Conservation (phyloP, 345 rosid species). For the Murraya koenigii region DNA sequence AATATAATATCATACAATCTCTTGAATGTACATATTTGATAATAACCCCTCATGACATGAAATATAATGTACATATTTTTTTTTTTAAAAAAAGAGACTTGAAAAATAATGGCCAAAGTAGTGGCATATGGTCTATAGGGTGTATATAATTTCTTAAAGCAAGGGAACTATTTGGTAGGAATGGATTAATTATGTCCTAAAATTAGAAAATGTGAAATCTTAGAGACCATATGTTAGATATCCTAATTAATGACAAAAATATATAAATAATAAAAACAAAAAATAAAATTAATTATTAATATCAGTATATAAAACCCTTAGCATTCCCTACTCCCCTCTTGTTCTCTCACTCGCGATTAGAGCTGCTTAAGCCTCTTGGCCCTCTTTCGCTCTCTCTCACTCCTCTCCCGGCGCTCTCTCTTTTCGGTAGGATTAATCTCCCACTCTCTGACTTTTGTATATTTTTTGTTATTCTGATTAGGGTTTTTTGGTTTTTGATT, state of each 20-base stretch:
- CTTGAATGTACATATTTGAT: no score
- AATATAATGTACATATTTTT: no score
- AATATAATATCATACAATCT: no score
- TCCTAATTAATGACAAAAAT: neutral
- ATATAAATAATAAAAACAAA: neutral
- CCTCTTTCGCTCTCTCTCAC: neutral
- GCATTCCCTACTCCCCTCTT: neutral
- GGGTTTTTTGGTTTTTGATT: neutral
- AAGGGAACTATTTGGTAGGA: neutral
- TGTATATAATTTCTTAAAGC: no score
- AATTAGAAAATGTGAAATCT: no score
- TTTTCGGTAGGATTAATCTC: conserved; percentile 3
- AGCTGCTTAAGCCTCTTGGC: neutral
- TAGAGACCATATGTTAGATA: neutral
- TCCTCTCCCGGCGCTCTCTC: conserved; percentile 9
- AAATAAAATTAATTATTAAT: neutral
- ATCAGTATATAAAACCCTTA: neutral
- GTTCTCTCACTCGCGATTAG: no score
- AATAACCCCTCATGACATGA: no score
- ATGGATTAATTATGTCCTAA: neutral
- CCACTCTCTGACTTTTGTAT: neutral
- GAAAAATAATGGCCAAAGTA: no score
- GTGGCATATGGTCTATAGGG: no score
- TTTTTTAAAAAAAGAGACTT: no score
- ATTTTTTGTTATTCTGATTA: neutral